These are phyloP conservation scores for Mucuna pruriens DNA, from an alignment of 306 rosid genomes.

Conservation along the genomic window DNA sequence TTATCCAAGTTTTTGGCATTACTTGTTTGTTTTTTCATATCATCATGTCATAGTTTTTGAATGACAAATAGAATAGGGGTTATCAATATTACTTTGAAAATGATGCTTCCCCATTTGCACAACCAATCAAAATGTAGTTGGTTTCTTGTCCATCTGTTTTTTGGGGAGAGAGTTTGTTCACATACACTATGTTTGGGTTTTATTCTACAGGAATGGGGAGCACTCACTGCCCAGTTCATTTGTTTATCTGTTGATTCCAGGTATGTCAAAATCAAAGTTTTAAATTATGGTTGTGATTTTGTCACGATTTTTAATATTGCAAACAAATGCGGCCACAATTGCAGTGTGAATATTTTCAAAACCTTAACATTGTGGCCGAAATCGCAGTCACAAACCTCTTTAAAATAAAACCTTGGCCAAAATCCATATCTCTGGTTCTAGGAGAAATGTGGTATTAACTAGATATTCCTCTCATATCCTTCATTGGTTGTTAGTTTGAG, in stretches of 20 bases:
- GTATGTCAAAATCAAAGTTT: slow-evolving; percentile 49
- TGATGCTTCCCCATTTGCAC: not conserved
- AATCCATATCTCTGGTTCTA: no score
- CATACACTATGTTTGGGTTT: slow-evolving; percentile 13
- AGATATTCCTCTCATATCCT: no score
- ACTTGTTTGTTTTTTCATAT: not conserved
- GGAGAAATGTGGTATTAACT: no score
- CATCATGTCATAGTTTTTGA: not conserved
- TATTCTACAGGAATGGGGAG: slow-evolving; percentile 63
- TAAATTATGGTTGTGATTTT: no score
- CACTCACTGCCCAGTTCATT: slow-evolving; percentile 73
- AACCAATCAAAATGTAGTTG: not conserved
- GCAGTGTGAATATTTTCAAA: no score
- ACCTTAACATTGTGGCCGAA: no score
- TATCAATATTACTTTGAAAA: not conserved
- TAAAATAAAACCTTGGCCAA: no score
- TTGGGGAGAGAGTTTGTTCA: slow-evolving; percentile 16
- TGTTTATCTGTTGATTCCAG: slow-evolving; percentile 84
- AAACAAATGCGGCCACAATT: no score
- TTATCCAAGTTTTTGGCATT: not conserved
- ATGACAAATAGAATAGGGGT: not conserved
- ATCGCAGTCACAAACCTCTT: no score
- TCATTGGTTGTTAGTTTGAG: no score
- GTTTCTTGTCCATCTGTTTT: not conserved
- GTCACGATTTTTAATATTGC: no score